Evolutionary conservation across 208 protist genomes (phyloP).

Genomic region (Blastocrithidia nonstop): DNA sequence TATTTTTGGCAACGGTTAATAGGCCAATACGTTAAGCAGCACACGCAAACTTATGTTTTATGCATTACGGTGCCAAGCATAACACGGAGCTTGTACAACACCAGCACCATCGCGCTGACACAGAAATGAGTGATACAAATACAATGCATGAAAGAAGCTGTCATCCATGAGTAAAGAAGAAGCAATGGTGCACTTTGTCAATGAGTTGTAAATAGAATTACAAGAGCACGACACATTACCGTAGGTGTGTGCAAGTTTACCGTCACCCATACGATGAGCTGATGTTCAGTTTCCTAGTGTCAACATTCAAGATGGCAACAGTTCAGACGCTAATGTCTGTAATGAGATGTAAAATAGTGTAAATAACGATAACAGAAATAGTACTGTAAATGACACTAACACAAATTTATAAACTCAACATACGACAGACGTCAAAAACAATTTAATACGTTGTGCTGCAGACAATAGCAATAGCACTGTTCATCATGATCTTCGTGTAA

Average conservation of each 20-base stretch:
- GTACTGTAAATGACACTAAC: no score
- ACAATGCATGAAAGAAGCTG: conserved; percentile 59
- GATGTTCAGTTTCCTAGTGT: not conserved
- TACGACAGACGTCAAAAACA: no score
- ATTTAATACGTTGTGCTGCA: no score
- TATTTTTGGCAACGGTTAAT: conserved; percentile 39
- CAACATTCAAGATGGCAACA: conserved; percentile 1
- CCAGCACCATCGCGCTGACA: conserved; percentile 48
- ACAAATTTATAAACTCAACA: no score
- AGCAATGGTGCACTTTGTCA: conserved; percentile 80
- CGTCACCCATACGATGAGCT: not conserved
- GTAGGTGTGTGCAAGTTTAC: not conserved
- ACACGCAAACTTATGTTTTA: conserved; percentile 57
- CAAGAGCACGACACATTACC: no score
- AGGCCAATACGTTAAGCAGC: conserved; percentile 20
- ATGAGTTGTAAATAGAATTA: conserved; percentile 15
- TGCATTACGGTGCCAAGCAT: conserved; percentile 49
- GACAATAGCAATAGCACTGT: no score
- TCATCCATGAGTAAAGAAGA: conserved; percentile 47
- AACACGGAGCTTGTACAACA: conserved; percentile 41
- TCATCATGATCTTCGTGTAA: no score
- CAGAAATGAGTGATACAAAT: conserved; percentile 39
- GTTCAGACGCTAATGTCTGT: not conserved
- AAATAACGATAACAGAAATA: conserved; percentile 7
- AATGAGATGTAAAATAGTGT: not conserved